These are phyloP conservation scores for Chlorella ohadii DNA, from an alignment of 139 green algal genomes.

Conservation along the genomic window DNA sequence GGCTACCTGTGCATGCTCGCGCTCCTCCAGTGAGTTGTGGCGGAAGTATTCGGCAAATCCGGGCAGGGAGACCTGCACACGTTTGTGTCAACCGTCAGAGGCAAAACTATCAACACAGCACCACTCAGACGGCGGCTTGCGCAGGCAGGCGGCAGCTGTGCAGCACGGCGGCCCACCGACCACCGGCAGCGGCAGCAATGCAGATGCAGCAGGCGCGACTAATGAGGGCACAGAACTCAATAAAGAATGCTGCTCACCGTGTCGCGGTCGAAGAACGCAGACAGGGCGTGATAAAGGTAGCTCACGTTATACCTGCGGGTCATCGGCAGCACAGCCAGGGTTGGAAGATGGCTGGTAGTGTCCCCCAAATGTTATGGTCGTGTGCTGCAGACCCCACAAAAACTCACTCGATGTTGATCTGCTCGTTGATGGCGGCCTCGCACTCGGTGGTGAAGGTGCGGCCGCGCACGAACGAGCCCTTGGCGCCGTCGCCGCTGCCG, in stretches of 20 bases:
- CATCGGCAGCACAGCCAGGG: too few species aligned
- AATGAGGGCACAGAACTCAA: too few species aligned
- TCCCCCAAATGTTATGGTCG: too few species aligned
- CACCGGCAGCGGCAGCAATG: too few species aligned
- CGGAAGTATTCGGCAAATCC: conserved; percentile 86
- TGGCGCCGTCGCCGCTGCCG: not conserved
- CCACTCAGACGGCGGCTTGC: too few species aligned
- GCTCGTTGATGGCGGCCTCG: conserved; percentile 94
- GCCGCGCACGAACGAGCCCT: conserved; percentile 76
- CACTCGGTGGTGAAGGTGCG: conserved; percentile 63
- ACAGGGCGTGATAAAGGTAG: conserved; percentile 34
- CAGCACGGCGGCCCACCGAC: too few species aligned
- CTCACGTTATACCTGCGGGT: conserved; percentile 4
- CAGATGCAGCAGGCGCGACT: too few species aligned
- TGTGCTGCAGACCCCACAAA: too few species aligned
- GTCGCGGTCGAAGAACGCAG: conserved; percentile 66
- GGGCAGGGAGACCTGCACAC: conserved; percentile 81
- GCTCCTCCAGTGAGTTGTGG: conserved; percentile 79
- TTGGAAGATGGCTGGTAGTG: too few species aligned
- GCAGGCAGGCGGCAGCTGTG: too few species aligned
- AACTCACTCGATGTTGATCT: conserved; percentile 87
- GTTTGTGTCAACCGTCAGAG: too few species aligned
- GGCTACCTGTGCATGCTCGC: conserved; percentile 88
- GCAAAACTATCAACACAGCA: too few species aligned
- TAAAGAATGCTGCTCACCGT: conserved; percentile 56